Conservation (phyloP, 225 moss, liverwort and hornwort genomes). For the Climacium dendroides region DNA sequence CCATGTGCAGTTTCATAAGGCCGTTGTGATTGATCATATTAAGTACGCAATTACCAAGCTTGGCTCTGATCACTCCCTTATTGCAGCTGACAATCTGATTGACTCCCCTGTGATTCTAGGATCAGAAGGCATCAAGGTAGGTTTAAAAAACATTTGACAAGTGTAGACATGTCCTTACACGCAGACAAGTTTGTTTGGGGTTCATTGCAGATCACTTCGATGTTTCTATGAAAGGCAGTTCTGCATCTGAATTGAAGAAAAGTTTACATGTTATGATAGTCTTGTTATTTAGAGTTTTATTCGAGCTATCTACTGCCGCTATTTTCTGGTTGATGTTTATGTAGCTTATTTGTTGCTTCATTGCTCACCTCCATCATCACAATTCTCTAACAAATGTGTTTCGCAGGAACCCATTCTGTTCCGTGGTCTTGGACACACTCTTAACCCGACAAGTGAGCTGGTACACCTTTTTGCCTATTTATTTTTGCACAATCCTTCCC, state of each 20-base stretch:
- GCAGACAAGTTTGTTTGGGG: not conserved
- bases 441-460: conserved; percentile 81
- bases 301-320: not conserved
- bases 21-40: conserved; percentile 78
- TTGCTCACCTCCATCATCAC: not conserved
- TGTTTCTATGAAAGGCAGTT: not conserved
- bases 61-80: conserved; percentile 73
- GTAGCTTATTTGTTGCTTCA: not conserved
- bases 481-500: not conserved
- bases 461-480: conserved; percentile 3
- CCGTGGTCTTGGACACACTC: conserved; percentile 85
- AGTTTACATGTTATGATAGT: not conserved
- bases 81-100: conserved; percentile 65
- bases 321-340: not conserved
- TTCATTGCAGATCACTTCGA: not conserved
- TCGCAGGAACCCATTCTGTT: conserved; percentile 70
- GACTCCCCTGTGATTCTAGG: conserved; percentile 63
- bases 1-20: conserved; percentile 54
- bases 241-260: not conserved
- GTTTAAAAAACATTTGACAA: not conserved
- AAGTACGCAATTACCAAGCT: conserved; percentile 56
- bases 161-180: not conserved
- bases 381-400: not conserved
- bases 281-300: not conserved
- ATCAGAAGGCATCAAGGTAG: conserved; percentile 47